Percentiles rank a stretch among this genome's conserved stretches.
Conservation (phyloP, 352 stramenopile genomes). For the Chrysophaeum taylorii region DNA sequence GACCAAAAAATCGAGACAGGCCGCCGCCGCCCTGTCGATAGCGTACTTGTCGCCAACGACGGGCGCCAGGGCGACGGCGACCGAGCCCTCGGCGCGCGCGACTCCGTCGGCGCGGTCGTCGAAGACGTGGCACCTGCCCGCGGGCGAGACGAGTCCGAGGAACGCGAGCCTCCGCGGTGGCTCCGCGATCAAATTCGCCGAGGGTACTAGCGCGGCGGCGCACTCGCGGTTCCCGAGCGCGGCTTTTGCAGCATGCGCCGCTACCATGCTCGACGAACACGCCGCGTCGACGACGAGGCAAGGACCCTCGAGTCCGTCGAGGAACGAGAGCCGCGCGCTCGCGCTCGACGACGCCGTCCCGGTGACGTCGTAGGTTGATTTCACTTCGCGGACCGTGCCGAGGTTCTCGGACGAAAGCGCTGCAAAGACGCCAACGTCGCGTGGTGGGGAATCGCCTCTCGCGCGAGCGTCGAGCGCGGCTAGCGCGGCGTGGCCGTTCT, state of each 20-base stretch:
- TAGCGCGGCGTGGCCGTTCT: no score
- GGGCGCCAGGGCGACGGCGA: conserved; percentile 27
- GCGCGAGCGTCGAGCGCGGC: no score
- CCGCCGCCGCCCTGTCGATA: neutral
- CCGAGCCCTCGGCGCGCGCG: conserved; percentile 38
- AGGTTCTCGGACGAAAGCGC: neutral
- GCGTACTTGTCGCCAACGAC: no score
- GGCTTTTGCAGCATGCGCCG: neutral
- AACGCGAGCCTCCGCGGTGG: conserved; percentile 21
- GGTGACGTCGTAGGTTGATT: neutral
- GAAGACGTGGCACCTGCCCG: conserved; percentile 36
- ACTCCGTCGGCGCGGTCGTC: conserved; percentile 37
- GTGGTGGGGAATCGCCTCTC: no score
- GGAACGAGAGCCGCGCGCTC: neutral
- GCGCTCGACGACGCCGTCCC: neutral
- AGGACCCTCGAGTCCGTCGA: neutral
- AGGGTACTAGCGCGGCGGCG: neutral
- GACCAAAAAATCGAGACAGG: neutral
- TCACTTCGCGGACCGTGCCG: neutral
- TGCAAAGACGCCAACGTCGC: neutral
- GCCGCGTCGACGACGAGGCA: conserved; percentile 1
- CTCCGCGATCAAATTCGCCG: neutral
- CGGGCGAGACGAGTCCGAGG: conserved; percentile 26
- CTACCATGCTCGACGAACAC: neutral
- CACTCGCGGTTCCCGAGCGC: neutral